Evolutionary conservation across 139 green algal species (phyloP), one percentile per base, ranked within the genome.

Genomic region (Nannochloris sp.): DNA sequence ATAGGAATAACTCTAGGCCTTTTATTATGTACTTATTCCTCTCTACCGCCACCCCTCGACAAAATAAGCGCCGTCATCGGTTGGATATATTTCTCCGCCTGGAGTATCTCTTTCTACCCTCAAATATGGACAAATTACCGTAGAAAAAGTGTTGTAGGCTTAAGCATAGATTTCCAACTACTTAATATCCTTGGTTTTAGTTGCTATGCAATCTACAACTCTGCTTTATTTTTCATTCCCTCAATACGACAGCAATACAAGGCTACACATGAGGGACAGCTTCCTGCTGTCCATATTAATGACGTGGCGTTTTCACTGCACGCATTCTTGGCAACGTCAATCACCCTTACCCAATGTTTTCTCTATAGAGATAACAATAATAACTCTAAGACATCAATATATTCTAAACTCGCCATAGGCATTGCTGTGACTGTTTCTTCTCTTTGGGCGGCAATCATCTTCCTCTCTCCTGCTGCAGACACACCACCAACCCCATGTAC

Each of bases 221-320:
- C 47, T 46, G 71, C 72, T 0, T 65, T 90, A 9, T 84, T 71
- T 51, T 87, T 69, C 51, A 74, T 33, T 23, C 25, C 53, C 2
- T 38, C 25, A 2, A 65, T 89, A 5, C 78, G 75, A 10, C 23
- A 60, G 0, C 33, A 77, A 23, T 90, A 90, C 62, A 34, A 55
- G 27, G 48, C 69, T 30, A 34, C 60, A 7, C 77, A 87, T 32
- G 62, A 67, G 34, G 74, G 68, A 13, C 47, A 55, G 9, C 46
- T 46, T 45, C 63, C 63, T 9, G 74, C 81, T 4, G 70, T 89
- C 0, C 67, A 84, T 33, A 63, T 72, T n/a, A 86, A 86, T 39
- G 83, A 89, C 55, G 81, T 89, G 0, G 63, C 85, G 25, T 89
- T 89, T 31, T 64, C 73, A 6, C 35, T 82, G 15, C 77, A 87